These are phyloP conservation scores for Cryptomeria japonica DNA, from an alignment of 75 land plant species.

Conservation along the genomic window DNA sequence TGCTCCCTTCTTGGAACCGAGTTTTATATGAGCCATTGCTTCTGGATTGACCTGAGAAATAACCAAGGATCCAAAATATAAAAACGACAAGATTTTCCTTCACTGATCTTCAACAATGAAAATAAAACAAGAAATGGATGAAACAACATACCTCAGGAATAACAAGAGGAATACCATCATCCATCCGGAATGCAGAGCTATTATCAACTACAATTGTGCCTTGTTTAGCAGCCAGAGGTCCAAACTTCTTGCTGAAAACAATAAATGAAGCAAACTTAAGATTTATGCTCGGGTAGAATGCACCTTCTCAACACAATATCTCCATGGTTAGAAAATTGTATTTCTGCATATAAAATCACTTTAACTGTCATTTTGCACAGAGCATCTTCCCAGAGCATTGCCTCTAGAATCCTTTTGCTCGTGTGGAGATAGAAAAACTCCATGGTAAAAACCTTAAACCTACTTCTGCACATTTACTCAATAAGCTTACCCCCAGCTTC, in stretches of 20 bases:
- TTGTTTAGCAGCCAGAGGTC: constrained; percentile 69
- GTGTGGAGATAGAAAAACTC: not conserved
- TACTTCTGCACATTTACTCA: not conserved
- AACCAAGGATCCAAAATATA: not conserved
- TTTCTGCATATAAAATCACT: not conserved
- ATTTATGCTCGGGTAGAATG: not conserved
- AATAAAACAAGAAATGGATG: not conserved
- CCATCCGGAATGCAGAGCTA: constrained; percentile 98
- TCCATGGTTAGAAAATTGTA: not conserved
- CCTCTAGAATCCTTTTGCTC: not conserved
- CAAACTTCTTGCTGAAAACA: constrained; percentile 64
- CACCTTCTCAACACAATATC: not conserved
- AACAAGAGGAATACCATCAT: constrained; percentile 76
- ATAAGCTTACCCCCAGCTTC: not conserved
- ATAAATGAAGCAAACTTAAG: not conserved
- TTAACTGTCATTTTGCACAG: not conserved
- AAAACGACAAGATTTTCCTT: not conserved
- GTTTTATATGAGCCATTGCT: constrained; percentile 79
- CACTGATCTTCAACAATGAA: not conserved
- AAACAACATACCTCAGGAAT: constrained; percentile 75
- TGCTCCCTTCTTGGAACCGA: constrained; percentile 75
- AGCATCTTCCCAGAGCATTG: not conserved
- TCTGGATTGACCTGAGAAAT: constrained; percentile 60
- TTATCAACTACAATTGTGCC: constrained; percentile 94
- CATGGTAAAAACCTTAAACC: not conserved